Conservation (phyloP, 176 grass and related monocot species). For the Zea luxurians region DNA sequence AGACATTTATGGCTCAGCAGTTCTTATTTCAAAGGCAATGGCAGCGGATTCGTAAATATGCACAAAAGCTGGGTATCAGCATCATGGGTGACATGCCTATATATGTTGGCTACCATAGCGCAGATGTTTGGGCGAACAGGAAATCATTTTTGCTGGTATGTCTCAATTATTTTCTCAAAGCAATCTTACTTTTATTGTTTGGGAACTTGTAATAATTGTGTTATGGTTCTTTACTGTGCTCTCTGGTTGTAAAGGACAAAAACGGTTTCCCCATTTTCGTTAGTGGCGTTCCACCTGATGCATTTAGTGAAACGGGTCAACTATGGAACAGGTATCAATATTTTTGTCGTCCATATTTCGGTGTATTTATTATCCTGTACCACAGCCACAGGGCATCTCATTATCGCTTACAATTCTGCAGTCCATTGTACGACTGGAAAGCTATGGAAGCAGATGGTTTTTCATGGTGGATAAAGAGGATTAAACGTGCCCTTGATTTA, state of each 20-base stretch:
- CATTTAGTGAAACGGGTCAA: conserved; percentile 94
- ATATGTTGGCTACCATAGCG: conserved; percentile 97
- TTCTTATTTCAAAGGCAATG: conserved; percentile 98
- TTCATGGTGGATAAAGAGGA: conserved; percentile 93
- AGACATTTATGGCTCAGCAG: conserved; percentile 81
- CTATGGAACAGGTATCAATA: conserved; percentile 77
- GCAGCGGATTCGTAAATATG: conserved; percentile 70
- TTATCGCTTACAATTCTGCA: conserved; percentile 42
- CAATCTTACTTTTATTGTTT: conserved; percentile 16
- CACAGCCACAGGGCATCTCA: conserved; percentile 15
- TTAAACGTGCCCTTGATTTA: conserved; percentile 91
- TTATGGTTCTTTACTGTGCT: background rate
- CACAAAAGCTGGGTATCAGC: conserved; percentile 74
- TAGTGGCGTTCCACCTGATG: conserved; percentile 95
- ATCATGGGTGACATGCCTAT: conserved; percentile 99
- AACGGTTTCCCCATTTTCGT: conserved; percentile 89
- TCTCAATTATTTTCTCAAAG: conserved; percentile 16
- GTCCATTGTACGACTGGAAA: conserved; percentile 90
- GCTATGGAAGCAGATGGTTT: conserved; percentile 81
- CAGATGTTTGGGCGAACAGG: conserved; percentile 97
- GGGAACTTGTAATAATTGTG: conserved; percentile 22
- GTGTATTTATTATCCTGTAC: conserved; percentile 12
- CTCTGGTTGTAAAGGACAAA: conserved; percentile 66
- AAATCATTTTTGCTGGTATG: conserved; percentile 94
- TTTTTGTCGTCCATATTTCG: conserved; percentile 6